Base-by-base conservation (phyloP, 805 yeast genomes). In the Diddensiella transvaalensis region DNA sequence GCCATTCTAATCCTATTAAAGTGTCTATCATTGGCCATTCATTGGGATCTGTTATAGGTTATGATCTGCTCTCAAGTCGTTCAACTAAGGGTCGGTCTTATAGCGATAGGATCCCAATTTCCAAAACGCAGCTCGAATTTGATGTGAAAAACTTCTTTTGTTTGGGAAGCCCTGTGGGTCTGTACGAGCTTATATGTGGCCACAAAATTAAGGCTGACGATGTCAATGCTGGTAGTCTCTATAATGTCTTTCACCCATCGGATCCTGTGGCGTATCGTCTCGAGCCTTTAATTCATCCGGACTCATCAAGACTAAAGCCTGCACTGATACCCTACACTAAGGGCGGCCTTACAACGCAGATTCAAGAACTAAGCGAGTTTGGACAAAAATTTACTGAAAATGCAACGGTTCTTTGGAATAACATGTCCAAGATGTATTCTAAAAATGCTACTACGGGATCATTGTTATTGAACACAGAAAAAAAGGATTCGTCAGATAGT, bases 1-100 rank as follows among this genome's bases (percentile, higher is more conserved):
- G 73, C 17, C 87, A 86, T 64, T 54, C 59, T 3, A 22, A n/a
- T 24, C 55, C 54, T n/a, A 96, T 96, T 0, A 78, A 82, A 54
- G 82, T 91, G 0, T 89, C 91, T 56, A 65, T 91, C 1, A 69
- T 89, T 50, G 98, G 96, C 1, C 99, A 91, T 64, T 91, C 98
- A 0, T 69, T 91, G 30, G 99, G 99, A 0, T 84, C 96, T 2
- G 85, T 91, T 0, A 85, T 91, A 30, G 72, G 82, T 1, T 80
- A 87, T 60, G 97, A 91, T 62, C 72, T 91, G 11, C 63, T 89
- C 1, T 18, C 61, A 62, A 1, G 63, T 61, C 32, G 66, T 68
- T 3, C 42, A 4, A 17, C 47, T 1, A 39, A 44, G 24, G 47
- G 47, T 2, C 40, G n/a, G 10, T 36, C 46, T 3, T 29, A 17